These are phyloP conservation scores for Viola pubescens DNA, from an alignment of 441 rosid genomes.

Conservation along the genomic window DNA sequence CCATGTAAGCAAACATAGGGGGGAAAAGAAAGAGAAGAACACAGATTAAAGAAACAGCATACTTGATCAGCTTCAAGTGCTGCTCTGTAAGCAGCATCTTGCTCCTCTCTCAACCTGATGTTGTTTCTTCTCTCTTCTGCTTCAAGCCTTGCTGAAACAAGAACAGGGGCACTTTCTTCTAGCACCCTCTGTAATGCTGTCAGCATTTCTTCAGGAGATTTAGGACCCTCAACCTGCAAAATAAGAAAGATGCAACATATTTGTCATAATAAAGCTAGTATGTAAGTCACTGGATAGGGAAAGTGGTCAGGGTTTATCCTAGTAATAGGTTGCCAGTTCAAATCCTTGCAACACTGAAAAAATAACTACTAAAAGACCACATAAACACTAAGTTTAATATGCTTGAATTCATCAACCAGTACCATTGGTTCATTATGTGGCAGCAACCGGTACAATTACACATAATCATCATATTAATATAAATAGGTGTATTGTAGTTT, in stretches of 20 bases:
- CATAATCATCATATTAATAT: no score
- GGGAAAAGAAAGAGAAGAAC: neutral
- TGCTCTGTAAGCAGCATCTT: conserved; percentile 90
- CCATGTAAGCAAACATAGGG: neutral
- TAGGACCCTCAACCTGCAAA: conserved; percentile 85
- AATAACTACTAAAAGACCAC: neutral
- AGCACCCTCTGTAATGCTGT: conserved; percentile 63
- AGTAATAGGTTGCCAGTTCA: neutral
- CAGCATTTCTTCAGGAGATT: conserved; percentile 75
- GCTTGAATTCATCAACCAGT: no score
- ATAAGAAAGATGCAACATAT: conserved; percentile 13
- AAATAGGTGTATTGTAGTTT: no score
- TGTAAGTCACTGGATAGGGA: neutral
- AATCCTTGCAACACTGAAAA: neutral
- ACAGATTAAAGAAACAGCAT: conserved; percentile 14
- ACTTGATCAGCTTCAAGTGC: conserved; percentile 99
- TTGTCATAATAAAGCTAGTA: conserved; percentile 11
- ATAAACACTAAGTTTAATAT: no score
- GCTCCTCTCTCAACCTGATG: conserved; percentile 85
- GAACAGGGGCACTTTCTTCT: conserved; percentile 87
- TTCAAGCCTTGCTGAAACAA: conserved; percentile 76
- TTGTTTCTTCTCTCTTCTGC: conserved; percentile 88
- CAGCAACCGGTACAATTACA: no score
- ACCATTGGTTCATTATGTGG: no score
- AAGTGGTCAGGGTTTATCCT: neutral